These are phyloP conservation scores for Entophlyctis luteolus DNA, from an alignment of 192 early-diverging fungal species.

Conservation along the genomic window DNA sequence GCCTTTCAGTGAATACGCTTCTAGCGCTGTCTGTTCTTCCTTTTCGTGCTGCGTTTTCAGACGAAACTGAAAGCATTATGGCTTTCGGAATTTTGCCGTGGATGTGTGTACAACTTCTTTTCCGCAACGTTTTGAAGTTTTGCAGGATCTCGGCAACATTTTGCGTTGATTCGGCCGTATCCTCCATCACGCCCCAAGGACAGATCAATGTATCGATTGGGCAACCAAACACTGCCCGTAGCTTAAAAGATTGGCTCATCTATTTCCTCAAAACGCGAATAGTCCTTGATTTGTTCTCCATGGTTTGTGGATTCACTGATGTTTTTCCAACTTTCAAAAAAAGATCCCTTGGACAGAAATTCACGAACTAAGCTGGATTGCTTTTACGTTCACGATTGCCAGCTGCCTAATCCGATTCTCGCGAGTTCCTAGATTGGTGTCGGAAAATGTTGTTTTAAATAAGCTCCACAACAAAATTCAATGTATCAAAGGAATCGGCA, in stretches of 20 bases:
- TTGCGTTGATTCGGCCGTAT: no score
- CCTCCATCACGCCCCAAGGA: no score
- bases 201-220: background rate
- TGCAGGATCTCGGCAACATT: no score
- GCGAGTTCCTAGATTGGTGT: background rate
- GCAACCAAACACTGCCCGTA: background rate
- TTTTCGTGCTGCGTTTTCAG: background rate
- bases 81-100: background rate
- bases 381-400: background rate
- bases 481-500: slow-evolving; percentile 8
- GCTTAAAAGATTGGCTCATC: background rate
- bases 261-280: background rate
- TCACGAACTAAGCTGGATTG: background rate
- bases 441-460: background rate
- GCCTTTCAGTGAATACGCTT: background rate
- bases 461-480: background rate
- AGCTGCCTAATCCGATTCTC: background rate
- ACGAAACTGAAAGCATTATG: background rate
- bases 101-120: no score
- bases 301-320: background rate
- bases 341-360: background rate
- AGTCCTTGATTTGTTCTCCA: background rate
- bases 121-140: no score
- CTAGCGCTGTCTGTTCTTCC: background rate
- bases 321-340: background rate